Conservation (phyloP, 495 filamentous ascomycete genomes). For the Xylaria telfairii region DNA sequence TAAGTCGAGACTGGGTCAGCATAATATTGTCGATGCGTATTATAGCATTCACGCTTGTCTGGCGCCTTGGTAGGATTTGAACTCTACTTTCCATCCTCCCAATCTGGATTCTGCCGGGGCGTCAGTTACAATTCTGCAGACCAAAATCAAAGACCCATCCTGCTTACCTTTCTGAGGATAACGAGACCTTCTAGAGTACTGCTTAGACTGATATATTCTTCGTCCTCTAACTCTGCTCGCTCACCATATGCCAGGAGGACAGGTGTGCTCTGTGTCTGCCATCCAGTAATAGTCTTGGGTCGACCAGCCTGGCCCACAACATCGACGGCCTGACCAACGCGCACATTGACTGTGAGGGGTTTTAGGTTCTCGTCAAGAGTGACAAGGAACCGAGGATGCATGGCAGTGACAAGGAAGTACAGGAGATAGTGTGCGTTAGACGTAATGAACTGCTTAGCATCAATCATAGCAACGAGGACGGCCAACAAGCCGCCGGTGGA, state of each 20-base stretch:
- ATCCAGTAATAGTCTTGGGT: constrained; percentile 98
- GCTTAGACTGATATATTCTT: constrained; percentile 91
- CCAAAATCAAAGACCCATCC: not conserved
- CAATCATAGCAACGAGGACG: constrained; percentile 88
- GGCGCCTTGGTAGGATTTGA: not conserved
- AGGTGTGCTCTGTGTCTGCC: constrained; percentile 98
- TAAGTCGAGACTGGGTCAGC: not conserved
- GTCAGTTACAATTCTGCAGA: constrained; percentile 28
- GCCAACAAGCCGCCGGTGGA: constrained; percentile 88
- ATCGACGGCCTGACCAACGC: constrained; percentile 97
- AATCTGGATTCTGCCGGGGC: constrained; percentile 52
- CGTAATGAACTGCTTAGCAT: constrained; percentile 93
- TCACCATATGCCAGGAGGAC: constrained; percentile 93
- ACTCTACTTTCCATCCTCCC: constrained; percentile 50
- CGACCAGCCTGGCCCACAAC: constrained; percentile 96
- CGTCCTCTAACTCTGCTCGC: constrained; percentile 94
- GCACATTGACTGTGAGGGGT: constrained; percentile 92
- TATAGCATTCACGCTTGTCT: not conserved
- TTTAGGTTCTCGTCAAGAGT: constrained; percentile 94
- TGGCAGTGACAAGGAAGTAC: constrained; percentile 96
- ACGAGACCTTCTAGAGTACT: constrained; percentile 93
- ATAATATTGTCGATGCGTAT: not conserved
- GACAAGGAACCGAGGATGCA: constrained; percentile 94
- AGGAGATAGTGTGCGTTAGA: constrained; percentile 90
- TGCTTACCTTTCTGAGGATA: constrained; percentile 89